A percentile compares a stretch with the other conserved stretches of the same genome.
Conservation (phyloP, 768 basidiomycete genomes). For the Termitomyces sp. region DNA sequence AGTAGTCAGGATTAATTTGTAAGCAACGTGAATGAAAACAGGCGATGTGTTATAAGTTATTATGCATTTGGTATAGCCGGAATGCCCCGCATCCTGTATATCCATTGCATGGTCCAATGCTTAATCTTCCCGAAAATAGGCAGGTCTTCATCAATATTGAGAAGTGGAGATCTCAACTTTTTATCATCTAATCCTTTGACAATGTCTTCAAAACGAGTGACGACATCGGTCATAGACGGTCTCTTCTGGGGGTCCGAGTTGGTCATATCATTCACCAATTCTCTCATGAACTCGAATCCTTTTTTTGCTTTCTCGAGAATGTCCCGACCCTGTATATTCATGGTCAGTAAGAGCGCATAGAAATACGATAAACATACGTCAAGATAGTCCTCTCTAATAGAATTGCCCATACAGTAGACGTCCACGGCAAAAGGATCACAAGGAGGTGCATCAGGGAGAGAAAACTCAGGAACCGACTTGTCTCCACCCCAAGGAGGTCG, state of each 20-base stretch:
- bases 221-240: constrained; percentile 29
- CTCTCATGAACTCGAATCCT: constrained; percentile 25
- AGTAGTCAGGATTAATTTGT: too few relatives aligned
- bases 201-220: constrained; percentile 23
- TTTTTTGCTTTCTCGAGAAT: background rate
- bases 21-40: too few relatives aligned
- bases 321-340: background rate
- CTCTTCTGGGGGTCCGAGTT: constrained; percentile 26
- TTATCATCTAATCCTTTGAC: constrained; percentile 17
- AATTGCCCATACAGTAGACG: constrained; percentile 29
- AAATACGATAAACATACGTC: constrained; percentile 2
- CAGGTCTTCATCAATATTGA: background rate
- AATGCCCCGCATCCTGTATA: too few relatives aligned
- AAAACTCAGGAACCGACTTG: constrained; percentile 30
- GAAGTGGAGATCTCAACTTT: constrained; percentile 23
- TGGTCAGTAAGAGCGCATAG: background rate
- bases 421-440: constrained; percentile 30
- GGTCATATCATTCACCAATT: constrained; percentile 28
- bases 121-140: too few relatives aligned
- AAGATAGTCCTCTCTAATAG: constrained; percentile 15
- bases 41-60: too few relatives aligned
- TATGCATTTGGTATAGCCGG: too few relatives aligned
- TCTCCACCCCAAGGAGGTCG: constrained; percentile 32
- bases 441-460: constrained; percentile 8
- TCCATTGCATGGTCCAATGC: too few relatives aligned